Evolutionary conservation across 139 green algal species (phyloP), one percentile per base, ranked within the genome.

Genomic region (Bryopsis sp.): DNA sequence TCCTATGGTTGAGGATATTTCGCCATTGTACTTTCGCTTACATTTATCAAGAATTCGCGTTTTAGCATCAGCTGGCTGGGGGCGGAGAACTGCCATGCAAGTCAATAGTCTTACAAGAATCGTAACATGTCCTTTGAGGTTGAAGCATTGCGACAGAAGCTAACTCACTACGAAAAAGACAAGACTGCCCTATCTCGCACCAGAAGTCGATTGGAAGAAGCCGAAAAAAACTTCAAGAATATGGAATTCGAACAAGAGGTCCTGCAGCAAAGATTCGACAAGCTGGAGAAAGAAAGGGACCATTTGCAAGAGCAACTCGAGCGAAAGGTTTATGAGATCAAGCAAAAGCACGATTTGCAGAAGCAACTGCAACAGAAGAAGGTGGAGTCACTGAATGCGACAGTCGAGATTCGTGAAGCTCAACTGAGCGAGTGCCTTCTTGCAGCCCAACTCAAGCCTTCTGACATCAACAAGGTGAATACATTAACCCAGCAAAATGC

Each of bases 231-330:
- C 72, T 68, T 85, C 46, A 89, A 90, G 73, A 90, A 89, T 74
- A 64, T 92, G 24, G 89, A 95, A 58, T 94, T 85, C 88, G 88
- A 95, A 74, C 79, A 84, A 47, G 90, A 93, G 81, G 82, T 92
- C 61, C 71, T 89, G 63, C 73, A 79, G 70, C 90, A 95, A 76
- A 77, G 84, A 24, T 86, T 90, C 39, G 39, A 62, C 24, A 79
- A 86, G 63, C 78, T 90, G 32, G 58, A 85, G 72, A 34, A 43
- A 26, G 86, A 94, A 78, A 79, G 89, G 11, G 87, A 93, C 47
- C 77, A 87, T 7, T 79, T 95, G 64, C 89, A 89, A 74, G 59
- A 76, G 34, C 79, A 82, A 58, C 90, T 93, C 72, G 88, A 96
- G 73, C 32, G 74, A 0, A 79, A 70, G 37, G 85, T 94, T 26